Percentiles rank a stretch among this genome's conserved stretches.
phyloP scores from a whole-genome alignment of 2,329 filamentous ascomycete species.

The Penicillium sp. region DNA sequence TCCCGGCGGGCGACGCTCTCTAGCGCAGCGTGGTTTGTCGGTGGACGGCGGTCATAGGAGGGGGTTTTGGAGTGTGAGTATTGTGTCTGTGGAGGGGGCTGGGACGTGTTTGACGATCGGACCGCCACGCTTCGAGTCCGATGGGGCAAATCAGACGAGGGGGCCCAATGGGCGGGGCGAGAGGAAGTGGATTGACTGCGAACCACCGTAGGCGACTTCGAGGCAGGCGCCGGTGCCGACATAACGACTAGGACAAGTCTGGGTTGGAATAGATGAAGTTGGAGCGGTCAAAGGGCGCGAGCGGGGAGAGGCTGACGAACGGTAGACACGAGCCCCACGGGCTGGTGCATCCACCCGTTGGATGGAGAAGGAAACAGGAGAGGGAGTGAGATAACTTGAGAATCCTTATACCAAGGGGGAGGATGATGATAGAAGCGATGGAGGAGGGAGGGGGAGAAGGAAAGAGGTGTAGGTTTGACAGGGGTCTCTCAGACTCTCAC shows the following conservation, averaged over 20 bases:
- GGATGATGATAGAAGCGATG: background rate
- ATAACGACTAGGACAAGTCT: constrained; percentile 29
- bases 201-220: constrained; percentile 48
- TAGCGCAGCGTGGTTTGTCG: constrained; percentile 49
- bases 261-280: constrained; percentile 3
- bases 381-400: background rate
- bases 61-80: constrained; percentile 41
- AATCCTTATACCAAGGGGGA: background rate
- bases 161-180: constrained; percentile 41
- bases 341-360: background rate
- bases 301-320: constrained; percentile 12
- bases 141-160: constrained; percentile 45
- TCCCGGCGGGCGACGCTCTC: constrained; percentile 64
- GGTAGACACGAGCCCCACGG: constrained; percentile 8
- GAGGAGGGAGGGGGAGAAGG: background rate
- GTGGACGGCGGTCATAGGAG: constrained; percentile 48
- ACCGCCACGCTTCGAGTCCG: constrained; percentile 48
- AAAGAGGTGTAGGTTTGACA: background rate
- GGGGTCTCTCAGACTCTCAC: background rate
- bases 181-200: constrained; percentile 53
- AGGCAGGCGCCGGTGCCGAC: constrained; percentile 48
- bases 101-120: constrained; percentile 40
- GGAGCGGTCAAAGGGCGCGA: constrained; percentile 16
- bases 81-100: constrained; percentile 33
- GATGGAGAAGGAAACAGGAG: background rate